Conservation (phyloP, 2,329 filamentous ascomycete genomes). For the Lachnellula hyalina region DNA sequence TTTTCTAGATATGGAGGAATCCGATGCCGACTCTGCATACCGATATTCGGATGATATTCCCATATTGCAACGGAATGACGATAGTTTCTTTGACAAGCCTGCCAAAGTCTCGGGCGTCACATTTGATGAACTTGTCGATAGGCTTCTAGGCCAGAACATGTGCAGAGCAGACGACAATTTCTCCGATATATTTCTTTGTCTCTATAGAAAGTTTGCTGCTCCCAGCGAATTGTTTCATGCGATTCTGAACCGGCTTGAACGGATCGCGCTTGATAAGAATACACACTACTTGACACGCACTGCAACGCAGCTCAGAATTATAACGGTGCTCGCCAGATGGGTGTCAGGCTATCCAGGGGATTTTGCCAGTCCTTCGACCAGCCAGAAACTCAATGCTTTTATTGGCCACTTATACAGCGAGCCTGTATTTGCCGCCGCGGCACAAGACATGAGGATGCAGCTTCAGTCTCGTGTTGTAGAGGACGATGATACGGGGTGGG, state of each 20-base stretch:
- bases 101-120: conserved; percentile 48
- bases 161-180: conserved; percentile 89
- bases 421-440: conserved; percentile 77
- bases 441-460: conserved; percentile 77
- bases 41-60: conserved; percentile 63
- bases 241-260: conserved; percentile 72
- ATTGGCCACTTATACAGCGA: conserved; percentile 68
- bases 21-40: conserved; percentile 60
- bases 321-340: conserved; percentile 84
- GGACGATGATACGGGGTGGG: conserved; percentile 92
- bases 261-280: conserved; percentile 58
- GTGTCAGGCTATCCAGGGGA: conserved; percentile 86
- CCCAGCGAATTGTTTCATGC: conserved; percentile 73
- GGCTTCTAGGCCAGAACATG: conserved; percentile 75
- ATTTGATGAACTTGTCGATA: conserved; percentile 75
- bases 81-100: conserved; percentile 51
- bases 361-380: conserved; percentile 74
- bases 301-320: conserved; percentile 74
- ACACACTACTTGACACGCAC: conserved; percentile 71
- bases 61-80: conserved; percentile 61
- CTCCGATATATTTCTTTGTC: conserved; percentile 77
- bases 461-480: conserved; percentile 68
- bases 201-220: conserved; percentile 90
- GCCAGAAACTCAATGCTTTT: conserved; percentile 68
- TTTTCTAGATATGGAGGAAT: conserved; percentile 50